Base-by-base conservation (phyloP, 1,139 yeast genomes). In the Diutina siamensis region DNA sequence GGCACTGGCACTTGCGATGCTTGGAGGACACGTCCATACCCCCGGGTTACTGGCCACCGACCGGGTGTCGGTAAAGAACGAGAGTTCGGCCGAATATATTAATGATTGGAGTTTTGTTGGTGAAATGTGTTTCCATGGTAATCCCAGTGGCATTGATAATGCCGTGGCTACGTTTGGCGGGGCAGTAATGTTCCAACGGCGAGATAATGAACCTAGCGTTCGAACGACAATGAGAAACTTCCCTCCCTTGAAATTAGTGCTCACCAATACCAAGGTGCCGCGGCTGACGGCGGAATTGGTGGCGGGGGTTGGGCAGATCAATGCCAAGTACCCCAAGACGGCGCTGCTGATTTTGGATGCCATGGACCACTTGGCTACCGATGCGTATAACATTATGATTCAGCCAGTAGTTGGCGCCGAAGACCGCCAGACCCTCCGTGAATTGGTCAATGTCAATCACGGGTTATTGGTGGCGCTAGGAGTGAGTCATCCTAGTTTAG, bases 131-230 rank as follows among this genome's bases (percentile, higher is more conserved):
- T 85, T 88, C 56, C 97, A 92, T 59, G 98, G 98, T 1, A 89
- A 85, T 54, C 99, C 99, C 10, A 83, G 94, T 19, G 99, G 99
- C 15, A 88, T 94, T 47, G 99, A 92, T 60, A 92, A 92, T 57
- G 89, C 97, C 0, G 97, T 92, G 45, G 95, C 98, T 3, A 83
- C 96, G 0, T 80, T 81, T 53, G 99, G 99, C 25, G 97, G 97
- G 42, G 97, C 97, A 0, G 95, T 92, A 1, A 71, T 83, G 77
- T 92, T 80, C 64, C 92, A 83, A 62, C 74, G 94, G 55, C 67
- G 65, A 66, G 68, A 65, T 40, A 66, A 64, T 48, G 77, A 78
- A 3, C 85, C 86, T 21, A 72, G 81, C 42, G 76, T 77, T 17
- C 67, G 86, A 49, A 77, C 83, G 1, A 71, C 77, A 17, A 78